Percentiles rank a stretch among this genome's conserved stretches.
phyloP scores from a whole-genome alignment of 1,284 basidiomycete genomes.

The Phellopilus nigrolimitatus region DNA sequence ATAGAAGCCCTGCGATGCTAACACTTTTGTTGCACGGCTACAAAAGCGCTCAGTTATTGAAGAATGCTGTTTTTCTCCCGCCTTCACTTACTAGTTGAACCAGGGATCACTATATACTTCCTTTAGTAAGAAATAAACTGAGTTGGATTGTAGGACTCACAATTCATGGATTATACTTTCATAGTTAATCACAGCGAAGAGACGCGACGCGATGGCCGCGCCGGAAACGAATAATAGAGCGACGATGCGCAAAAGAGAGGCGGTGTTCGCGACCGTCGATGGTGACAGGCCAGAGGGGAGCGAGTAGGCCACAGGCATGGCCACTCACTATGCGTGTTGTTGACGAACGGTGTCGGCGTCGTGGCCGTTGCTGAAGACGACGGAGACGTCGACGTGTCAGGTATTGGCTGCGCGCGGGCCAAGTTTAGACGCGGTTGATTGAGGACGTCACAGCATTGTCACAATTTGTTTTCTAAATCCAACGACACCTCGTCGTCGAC shows the following conservation, averaged over 20 bases:
- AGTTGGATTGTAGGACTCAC: too few relatives aligned
- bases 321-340: conserved; percentile 22
- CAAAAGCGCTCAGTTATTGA: conserved; percentile 6
- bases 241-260: conserved; percentile 81
- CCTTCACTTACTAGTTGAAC: conserved; percentile 83
- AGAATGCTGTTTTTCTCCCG: neutral
- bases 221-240: conserved; percentile 85
- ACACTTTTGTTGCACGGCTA: conserved; percentile 86
- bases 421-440: neutral
- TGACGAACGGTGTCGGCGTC: conserved; percentile 2
- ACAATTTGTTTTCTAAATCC: too few relatives aligned
- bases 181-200: conserved; percentile 97
- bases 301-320: conserved; percentile 64
- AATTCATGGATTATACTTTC: conserved; percentile 99
- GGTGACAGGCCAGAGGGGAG: conserved; percentile 66
- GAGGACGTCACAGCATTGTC: too few relatives aligned
- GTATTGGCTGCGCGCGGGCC: conserved; percentile 2
- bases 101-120: conserved; percentile 75
- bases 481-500: too few relatives aligned
- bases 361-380: conserved; percentile 7
- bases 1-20: conserved; percentile 92
- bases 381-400: conserved; percentile 15
- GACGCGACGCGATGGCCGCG: conserved; percentile 90
- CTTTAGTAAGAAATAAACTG: neutral
- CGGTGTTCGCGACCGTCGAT: conserved; percentile 72